Percentiles rank a stretch among this genome's conserved stretches.
Conservation (phyloP, 2,329 filamentous ascomycete species). For the Pseudogymnoascus verrucosus region DNA sequence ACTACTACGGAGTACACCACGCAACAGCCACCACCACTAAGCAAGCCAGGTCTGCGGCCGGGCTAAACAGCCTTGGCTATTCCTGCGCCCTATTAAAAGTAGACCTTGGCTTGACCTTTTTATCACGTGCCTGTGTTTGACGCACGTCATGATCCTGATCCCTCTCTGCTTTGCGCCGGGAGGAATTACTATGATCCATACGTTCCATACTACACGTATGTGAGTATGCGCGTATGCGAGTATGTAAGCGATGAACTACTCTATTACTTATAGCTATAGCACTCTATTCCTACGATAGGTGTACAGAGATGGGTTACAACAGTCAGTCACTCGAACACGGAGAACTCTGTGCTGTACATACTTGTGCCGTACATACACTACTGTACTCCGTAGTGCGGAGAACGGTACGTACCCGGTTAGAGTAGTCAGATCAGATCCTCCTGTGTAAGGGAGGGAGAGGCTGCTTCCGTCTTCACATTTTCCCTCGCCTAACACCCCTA, state of each 20-base stretch:
- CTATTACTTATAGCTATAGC: not conserved
- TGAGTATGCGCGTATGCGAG: not conserved
- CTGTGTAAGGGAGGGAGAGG: not conserved
- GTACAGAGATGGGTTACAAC: too few species aligned
- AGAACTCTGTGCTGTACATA: not conserved
- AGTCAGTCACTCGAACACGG: too few species aligned
- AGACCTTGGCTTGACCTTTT: too few species aligned
- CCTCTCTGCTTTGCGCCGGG: not conserved
- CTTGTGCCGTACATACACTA: too few species aligned
- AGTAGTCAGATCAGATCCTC: not conserved
- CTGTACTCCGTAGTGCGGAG: not conserved
- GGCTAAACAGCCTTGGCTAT: not conserved
- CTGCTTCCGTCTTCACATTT: not conserved
- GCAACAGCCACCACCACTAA: not conserved
- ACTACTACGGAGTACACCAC: too few species aligned
- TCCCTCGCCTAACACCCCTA: not conserved
- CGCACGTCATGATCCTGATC: not conserved
- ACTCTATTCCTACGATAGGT: not conserved
- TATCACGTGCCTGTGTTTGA: not conserved
- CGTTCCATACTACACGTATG: too few species aligned
- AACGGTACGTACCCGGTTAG: not conserved
- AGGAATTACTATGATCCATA: not conserved
- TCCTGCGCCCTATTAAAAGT: too few species aligned
- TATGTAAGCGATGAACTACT: not conserved
- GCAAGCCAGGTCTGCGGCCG: not conserved